Conservation (phyloP, 2,329 filamentous ascomycete species). For the Alternaria infectoria region DNA sequence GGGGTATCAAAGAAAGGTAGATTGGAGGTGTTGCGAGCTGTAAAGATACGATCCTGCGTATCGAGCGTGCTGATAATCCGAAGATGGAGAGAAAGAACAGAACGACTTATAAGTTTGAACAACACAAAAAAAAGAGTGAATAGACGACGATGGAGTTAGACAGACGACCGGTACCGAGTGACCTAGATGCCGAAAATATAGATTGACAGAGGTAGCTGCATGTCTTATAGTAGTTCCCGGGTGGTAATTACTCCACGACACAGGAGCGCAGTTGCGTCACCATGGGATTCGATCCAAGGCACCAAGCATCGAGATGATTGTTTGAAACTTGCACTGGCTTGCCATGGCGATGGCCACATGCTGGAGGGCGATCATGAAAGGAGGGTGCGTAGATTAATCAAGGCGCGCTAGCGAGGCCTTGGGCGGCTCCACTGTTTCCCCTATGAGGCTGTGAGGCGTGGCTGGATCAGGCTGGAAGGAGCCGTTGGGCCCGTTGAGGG, state of each 20-base stretch:
- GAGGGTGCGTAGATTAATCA: slow-evolving; percentile 38
- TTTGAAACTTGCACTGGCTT: slow-evolving; percentile 29
- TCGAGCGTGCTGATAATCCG: slow-evolving; percentile 3
- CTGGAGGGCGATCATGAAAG: slow-evolving; percentile 32
- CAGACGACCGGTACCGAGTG: slow-evolving; percentile 21
- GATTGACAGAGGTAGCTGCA: slow-evolving; percentile 18
- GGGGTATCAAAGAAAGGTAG: slow-evolving; percentile 3
- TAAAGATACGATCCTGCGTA: slow-evolving; percentile 12
- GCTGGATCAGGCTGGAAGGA: slow-evolving; percentile 1
- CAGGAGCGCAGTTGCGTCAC: slow-evolving; percentile 14
- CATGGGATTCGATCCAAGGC: neutral
- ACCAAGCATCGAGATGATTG: slow-evolving; percentile 1
- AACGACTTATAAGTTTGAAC: slow-evolving; percentile 18
- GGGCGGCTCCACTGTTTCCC: slow-evolving; percentile 8
- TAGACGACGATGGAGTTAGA: slow-evolving; percentile 18
- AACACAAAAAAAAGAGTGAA: slow-evolving; percentile 6
- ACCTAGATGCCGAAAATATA: slow-evolving; percentile 22
- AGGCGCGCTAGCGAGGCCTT: slow-evolving; percentile 33
- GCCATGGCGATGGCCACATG: slow-evolving; percentile 19
- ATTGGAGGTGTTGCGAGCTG: neutral
- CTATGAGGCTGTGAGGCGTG: slow-evolving; percentile 8
- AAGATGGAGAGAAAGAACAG: slow-evolving; percentile 6
- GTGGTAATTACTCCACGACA: slow-evolving; percentile 24
- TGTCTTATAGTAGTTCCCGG: slow-evolving; percentile 24
- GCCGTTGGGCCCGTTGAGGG: slow-evolving; percentile 1